phyloP scores from a whole-genome alignment of 345 rosid species.

The Syzygium aqueum region DNA sequence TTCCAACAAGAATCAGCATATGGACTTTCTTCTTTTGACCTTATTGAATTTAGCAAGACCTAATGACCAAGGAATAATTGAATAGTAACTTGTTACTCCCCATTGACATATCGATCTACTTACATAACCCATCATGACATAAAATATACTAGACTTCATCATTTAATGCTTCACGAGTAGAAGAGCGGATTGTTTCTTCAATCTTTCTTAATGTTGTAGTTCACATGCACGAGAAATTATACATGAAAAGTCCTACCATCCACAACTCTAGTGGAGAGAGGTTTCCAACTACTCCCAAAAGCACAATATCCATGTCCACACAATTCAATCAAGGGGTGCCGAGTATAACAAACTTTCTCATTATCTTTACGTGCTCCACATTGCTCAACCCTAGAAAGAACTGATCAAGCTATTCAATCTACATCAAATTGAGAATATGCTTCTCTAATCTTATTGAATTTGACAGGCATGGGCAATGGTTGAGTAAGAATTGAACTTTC shows the following conservation, averaged over 20 bases:
- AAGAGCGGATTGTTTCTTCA: not conserved
- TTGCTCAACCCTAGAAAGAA: not conserved
- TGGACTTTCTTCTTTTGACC: not conserved
- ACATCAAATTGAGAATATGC: not conserved
- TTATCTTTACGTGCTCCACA: not conserved
- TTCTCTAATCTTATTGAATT: not conserved
- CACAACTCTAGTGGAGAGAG: not conserved
- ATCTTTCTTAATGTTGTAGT: not conserved
- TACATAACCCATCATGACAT: not conserved
- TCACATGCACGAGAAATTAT: not conserved
- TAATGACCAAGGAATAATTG: not conserved
- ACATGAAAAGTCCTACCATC: not conserved
- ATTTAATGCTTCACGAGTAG: not conserved
- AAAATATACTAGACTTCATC: not conserved
- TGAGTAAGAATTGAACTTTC: not conserved
- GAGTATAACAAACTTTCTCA: not conserved
- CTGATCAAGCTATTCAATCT: not conserved
- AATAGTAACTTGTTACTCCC: not conserved
- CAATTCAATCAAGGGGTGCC: not conserved
- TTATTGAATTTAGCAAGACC: not conserved
- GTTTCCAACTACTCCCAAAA: not conserved
- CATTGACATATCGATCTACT: not conserved
- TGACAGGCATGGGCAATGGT: not conserved
- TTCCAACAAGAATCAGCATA: not conserved
- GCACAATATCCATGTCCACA: not conserved